Conservation (phyloP, 176 grass and related monocot genomes). For the Oryza australiensis region DNA sequence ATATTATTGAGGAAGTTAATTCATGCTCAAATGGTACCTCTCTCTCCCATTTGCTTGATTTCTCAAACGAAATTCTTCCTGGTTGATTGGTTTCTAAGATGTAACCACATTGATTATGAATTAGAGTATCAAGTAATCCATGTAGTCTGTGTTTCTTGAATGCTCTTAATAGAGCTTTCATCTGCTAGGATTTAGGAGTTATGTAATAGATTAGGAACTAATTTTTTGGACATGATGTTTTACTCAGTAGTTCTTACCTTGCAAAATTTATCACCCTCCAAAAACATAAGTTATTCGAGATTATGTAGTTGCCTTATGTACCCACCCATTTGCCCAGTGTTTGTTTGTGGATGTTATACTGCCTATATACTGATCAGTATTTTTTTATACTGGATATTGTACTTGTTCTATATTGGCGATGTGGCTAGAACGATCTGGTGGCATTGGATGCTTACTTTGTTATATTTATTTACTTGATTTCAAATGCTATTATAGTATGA, state of each 20-base stretch:
- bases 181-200: constrained; percentile 13
- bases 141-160: constrained; percentile 13
- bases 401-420: constrained; percentile 2
- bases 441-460: neutral
- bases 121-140: constrained; percentile 6
- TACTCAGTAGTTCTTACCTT: neutral
- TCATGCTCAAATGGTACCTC: constrained; percentile 55
- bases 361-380: neutral
- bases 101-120: neutral
- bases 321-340: neutral
- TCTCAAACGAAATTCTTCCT: constrained; percentile 17
- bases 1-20: constrained; percentile 69
- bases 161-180: constrained; percentile 3
- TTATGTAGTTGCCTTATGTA: neutral
- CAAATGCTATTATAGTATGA: constrained; percentile 18
- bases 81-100: constrained; percentile 15
- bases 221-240: neutral
- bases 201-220: constrained; percentile 11
- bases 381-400: neutral
- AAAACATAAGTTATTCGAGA: constrained; percentile 22
- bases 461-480: neutral
- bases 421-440: neutral
- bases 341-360: constrained; percentile 18
- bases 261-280: neutral
- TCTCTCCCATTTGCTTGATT: constrained; percentile 14